These are phyloP conservation scores for Cornus kousa DNA, from an alignment of 148 eudicot species.

Conservation along the genomic window DNA sequence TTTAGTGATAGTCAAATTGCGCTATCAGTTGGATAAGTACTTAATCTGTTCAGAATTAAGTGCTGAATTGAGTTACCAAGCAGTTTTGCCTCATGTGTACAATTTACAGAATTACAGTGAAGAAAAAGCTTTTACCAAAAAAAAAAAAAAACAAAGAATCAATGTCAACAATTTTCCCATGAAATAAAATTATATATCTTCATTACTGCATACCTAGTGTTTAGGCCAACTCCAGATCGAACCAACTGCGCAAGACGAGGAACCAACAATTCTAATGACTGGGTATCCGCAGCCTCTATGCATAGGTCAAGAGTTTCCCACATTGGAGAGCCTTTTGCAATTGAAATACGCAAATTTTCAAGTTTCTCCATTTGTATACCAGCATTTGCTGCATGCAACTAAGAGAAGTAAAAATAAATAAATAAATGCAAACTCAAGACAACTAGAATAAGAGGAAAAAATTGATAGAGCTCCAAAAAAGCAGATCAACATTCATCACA, in stretches of 20 bases:
- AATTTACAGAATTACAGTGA: neutral
- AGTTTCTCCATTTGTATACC: constrained; percentile 94
- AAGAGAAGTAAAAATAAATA: constrained; percentile 13
- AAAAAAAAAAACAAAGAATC: neutral
- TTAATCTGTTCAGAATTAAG: too few relatives aligned
- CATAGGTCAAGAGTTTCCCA: constrained; percentile 98
- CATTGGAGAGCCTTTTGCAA: constrained; percentile 96
- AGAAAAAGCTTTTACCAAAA: neutral
- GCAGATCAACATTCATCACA: neutral
- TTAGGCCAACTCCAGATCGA: constrained; percentile 88
- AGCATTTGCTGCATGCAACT: constrained; percentile 90
- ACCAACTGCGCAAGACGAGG: constrained; percentile 90
- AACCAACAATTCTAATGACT: constrained; percentile 74
- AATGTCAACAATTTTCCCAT: neutral
- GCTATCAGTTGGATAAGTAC: too few relatives aligned
- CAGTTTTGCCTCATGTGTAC: neutral
- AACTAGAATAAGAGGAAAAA: constrained; percentile 2
- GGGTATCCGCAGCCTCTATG: constrained; percentile 76
- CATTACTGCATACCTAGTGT: constrained; percentile 62
- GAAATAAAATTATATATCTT: neutral
- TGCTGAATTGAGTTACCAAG: neutral
- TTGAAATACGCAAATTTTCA: constrained; percentile 84
- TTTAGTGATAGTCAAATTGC: too few relatives aligned
- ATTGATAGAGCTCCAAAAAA: neutral
- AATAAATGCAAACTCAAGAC: constrained; percentile 6